Evolutionary conservation across 345 rosid species (phyloP), one percentile per base, ranked within the genome.

Genomic region (Atalantia buxifolia): DNA sequence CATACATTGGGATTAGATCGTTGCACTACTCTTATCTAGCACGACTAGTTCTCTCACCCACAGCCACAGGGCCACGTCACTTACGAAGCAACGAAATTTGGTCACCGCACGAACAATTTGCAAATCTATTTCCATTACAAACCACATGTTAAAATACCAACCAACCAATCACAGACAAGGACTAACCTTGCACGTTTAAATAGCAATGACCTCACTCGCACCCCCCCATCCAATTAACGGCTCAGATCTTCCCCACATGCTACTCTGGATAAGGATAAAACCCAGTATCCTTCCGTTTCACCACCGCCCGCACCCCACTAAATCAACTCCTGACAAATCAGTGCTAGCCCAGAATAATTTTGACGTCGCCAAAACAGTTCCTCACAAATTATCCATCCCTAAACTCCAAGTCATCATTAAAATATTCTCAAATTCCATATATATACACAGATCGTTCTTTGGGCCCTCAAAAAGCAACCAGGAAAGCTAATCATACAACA

Each of bases 191-290:
- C 75, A 78, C 75, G 86, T 71, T 50, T 19, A 66, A 72, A 57
- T n/a, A 12, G 4, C 0, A 10, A 45, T 3, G 18, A 45, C 13
- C 50, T 45, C 18, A 45, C 50, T 45, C 16, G 0, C 18, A 42
- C 3, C 18, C 48, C 50, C 18, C 4, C 1, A 12, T 16, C 4
- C 36, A 1, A 40, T 30, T 33, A 61, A 81, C 76, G 74, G 78
- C 75, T 65, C 28, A 53, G 78, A 76, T 81, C 42, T 13, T 60
- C 36, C 55, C 25, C 74, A 48, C 74, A 10, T 48, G 62, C 38
- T 35, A 13, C 27, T 53, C 9, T 13, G 60, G 88, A 85, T 82
- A 82, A 82, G 85, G 88, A 82, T 82, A 79, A 85, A 82, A 74
- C 80, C 64, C 75, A 74, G 82, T 45, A 76, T 68, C 76, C 22